Evolutionary conservation across 371 early-diverging fungal genomes (phyloP).

Genomic region (Funneliformis caledonium): DNA sequence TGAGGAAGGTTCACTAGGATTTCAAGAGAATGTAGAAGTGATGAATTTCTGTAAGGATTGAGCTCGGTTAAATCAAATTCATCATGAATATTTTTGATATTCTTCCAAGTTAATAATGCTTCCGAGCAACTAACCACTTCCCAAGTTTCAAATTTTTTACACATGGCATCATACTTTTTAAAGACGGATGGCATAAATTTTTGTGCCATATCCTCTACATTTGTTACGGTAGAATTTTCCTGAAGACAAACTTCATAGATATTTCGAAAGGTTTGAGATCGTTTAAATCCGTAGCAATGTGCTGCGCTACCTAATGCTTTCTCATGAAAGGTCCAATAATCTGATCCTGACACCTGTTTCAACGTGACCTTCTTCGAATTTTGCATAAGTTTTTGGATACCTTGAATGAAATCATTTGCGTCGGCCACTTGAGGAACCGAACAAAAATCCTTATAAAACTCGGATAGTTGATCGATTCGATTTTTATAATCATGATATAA

Average conservation of each 20-base stretch:
- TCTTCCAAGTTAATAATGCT: background rate
- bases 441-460: background rate
- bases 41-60: background rate
- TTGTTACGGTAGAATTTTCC: background rate
- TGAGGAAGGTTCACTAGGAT: background rate
- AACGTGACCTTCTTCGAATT: background rate
- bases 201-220: background rate
- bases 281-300: background rate
- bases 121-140: background rate
- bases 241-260: conserved; percentile 4
- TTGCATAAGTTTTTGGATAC: background rate
- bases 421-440: background rate
- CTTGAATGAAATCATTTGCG: background rate
- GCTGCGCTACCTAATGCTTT: background rate
- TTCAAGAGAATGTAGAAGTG: background rate
- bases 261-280: conserved; percentile 27
- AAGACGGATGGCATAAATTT: background rate
- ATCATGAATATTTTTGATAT: background rate
- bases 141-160: background rate
- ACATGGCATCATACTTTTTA: background rate
- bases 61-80: conserved; percentile 10
- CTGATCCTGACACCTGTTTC: background rate
- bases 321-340: background rate
- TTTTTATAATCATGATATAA: background rate
- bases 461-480: background rate